A percentile compares a stretch with the other conserved stretches of the same genome.
phyloP scores from a whole-genome alignment of 2,329 filamentous ascomycete species.

The Beauveria sp. region DNA sequence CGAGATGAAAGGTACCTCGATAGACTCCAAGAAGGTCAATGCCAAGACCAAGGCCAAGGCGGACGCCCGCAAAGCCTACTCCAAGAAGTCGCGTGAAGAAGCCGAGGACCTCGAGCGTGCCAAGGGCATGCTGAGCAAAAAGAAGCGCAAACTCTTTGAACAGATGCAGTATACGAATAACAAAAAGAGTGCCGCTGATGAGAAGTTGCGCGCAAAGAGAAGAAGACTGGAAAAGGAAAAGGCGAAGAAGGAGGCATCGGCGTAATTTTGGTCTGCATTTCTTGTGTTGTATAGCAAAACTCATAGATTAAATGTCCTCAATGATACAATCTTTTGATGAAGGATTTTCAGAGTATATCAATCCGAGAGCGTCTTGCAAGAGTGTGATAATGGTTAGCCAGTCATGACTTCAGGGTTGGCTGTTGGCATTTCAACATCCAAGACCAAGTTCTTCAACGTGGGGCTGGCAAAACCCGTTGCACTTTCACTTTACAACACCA shows the following conservation, averaged over 20 bases:
- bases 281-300: conserved; percentile 11
- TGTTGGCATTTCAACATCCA: background rate
- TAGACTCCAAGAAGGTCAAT: conserved; percentile 42
- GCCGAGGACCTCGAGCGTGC: conserved; percentile 84
- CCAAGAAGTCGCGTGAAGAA: conserved; percentile 65
- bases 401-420: background rate
- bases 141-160: conserved; percentile 95
- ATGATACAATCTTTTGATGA: conserved; percentile 3
- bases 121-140: conserved; percentile 97
- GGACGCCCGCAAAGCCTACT: conserved; percentile 60
- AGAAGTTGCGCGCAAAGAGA: conserved; percentile 80
- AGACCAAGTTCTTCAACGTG: background rate
- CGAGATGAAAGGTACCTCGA: conserved; percentile 66
- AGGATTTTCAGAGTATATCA: no score
- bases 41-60: conserved; percentile 55
- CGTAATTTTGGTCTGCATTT: conserved; percentile 18
- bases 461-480: background rate
- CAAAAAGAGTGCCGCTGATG: conserved; percentile 84
- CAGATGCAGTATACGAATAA: conserved; percentile 96
- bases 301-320: conserved; percentile 7
- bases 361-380: background rate
- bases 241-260: conserved; percentile 34
- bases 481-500: background rate
- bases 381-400: no score
- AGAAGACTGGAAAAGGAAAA: conserved; percentile 73